Base-by-base conservation (phyloP, 2,329 filamentous ascomycete species). In the Talaromyces atroroseus region DNA sequence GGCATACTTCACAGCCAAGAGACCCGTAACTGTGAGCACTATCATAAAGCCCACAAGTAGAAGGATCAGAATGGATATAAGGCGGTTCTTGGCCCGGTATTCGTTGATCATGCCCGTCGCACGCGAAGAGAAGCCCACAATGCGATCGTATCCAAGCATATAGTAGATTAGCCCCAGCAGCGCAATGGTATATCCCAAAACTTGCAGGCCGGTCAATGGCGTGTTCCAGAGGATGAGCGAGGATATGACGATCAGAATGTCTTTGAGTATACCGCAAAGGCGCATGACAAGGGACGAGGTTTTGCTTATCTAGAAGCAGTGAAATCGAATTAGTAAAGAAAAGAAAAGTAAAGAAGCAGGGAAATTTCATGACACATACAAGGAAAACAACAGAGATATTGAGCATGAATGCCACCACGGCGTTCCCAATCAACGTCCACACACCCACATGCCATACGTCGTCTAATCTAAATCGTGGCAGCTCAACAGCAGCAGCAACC, bases 281-380 rank as follows among this genome's bases (percentile, higher is more conserved):
- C 89, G 91, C 75, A 94, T 87, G 64, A 92, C 88, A 50, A 95
- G 82, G 57, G 88, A 88, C 1, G 90, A 95, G 7, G 90, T 94
- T 75, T 89, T 91, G 70, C 90, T 89, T 65, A 95, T 95, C 88
- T 92, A 64, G 38, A 58, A 11, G 44, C 12, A 23, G 26, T 16
- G 47, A 10, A 48, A 29, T 8, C 45, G 7, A 24, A 23, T 38
- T 20, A 21, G 24, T 40, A 21, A 48, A 21, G 18, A 23, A 23
- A 10, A 24, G 10, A 42, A 20, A 7, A 10, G 26, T 0, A 40
- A 3, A 4, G 5, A 20, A 21, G 6, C 2, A 26, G n/a, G 12
- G 10, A 12, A 29, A 36, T 14, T 36, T 11, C 7, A 57, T 1
- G 44, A 59, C 40, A 77, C 86, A 67, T 82, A 92, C 89, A 73